Conservation (phyloP, 305 asterid species). For the Solanum hybrid region DNA sequence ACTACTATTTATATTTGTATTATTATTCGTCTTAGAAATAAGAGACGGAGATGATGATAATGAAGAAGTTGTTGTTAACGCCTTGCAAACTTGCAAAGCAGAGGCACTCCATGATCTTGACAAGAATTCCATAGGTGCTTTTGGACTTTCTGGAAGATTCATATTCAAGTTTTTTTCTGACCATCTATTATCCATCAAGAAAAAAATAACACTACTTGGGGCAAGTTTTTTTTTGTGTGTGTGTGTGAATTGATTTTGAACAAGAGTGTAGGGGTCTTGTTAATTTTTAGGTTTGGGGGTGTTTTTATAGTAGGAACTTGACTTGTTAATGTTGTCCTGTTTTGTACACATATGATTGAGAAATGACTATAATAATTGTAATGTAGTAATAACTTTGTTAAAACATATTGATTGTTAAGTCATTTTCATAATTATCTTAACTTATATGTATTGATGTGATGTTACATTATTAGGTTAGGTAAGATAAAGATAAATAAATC, state of each 20-base stretch:
- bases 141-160: constrained; percentile 93
- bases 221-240: background rate
- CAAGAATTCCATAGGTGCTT: constrained; percentile 92
- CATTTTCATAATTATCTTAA: background rate
- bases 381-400: background rate
- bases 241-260: constrained; percentile 8
- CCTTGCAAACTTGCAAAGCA: constrained; percentile 70
- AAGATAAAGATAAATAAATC: background rate
- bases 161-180: constrained; percentile 38
- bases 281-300: constrained; percentile 12
- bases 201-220: background rate
- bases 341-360: background rate
- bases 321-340: background rate
- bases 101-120: constrained; percentile 98
- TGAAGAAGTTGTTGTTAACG: constrained; percentile 36
- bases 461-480: background rate
- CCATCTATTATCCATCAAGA: constrained; percentile 52
- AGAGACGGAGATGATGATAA: constrained; percentile 5
- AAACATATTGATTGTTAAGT: background rate
- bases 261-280: background rate
- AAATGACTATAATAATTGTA: background rate
- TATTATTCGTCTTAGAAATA: constrained; percentile 13
- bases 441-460: background rate
- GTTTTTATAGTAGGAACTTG: background rate
- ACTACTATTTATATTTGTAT: background rate